A percentile compares a stretch with the other conserved stretches of the same genome.
phyloP scores from a whole-genome alignment of 257 asterid genomes.

The Henckelia pumila region DNA sequence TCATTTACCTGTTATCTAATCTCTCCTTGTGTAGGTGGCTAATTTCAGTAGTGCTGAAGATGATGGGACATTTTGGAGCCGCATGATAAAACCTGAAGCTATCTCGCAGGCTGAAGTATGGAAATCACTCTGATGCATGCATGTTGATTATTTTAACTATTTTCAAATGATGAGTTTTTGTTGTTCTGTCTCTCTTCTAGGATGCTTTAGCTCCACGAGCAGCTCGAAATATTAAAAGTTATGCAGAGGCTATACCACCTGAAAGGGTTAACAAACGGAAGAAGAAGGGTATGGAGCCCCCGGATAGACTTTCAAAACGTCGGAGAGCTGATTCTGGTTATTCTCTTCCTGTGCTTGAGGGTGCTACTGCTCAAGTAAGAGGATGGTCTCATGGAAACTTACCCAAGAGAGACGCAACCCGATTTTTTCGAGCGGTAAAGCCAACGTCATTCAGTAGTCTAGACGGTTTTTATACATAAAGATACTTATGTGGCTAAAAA shows the following conservation, averaged over 20 bases:
- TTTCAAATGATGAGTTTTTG: constrained; percentile 23
- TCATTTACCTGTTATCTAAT: constrained; percentile 19
- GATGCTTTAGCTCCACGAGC: constrained; percentile 97
- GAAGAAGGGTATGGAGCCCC: constrained; percentile 74
- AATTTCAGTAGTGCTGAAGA: constrained; percentile 92
- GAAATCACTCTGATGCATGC: constrained; percentile 24
- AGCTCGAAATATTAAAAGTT: constrained; percentile 87
- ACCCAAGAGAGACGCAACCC: constrained; percentile 93
- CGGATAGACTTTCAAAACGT: constrained; percentile 78
- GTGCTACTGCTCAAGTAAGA: constrained; percentile 94
- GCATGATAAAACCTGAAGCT: constrained; percentile 97
- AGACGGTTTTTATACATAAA: constrained; percentile 5
- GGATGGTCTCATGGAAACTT: constrained; percentile 96
- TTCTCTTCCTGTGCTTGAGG: constrained; percentile 81
- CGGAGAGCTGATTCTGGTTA: constrained; percentile 71
- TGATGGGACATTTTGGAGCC: constrained; percentile 97
- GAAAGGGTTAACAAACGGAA: constrained; percentile 72
- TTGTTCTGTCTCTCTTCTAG: constrained; percentile 36
- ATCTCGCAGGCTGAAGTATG: constrained; percentile 76
- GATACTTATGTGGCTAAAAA: constrained; percentile 3
- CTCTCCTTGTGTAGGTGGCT: constrained; percentile 66
- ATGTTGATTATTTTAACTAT: constrained; percentile 16
- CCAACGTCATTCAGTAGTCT: constrained; percentile 4
- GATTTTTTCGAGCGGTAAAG: constrained; percentile 86
- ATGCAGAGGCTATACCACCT: constrained; percentile 76